Evolutionary conservation across 371 early-diverging fungal genomes (phyloP).

Genomic region (Quaeritorhiza haematococci): DNA sequence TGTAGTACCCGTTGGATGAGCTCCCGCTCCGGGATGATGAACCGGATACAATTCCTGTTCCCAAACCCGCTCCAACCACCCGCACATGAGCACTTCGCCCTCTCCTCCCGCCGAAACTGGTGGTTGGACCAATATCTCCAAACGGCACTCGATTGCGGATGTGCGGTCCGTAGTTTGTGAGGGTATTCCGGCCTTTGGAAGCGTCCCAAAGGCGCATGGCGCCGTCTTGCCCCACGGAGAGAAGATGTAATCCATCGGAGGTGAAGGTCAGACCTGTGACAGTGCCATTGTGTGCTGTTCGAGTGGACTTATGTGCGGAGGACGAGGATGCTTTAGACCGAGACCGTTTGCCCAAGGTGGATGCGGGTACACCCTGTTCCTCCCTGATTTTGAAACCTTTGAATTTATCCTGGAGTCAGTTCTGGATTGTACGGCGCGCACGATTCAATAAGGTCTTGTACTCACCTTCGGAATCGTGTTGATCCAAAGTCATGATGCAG

Average conservation of each 20-base stretch:
- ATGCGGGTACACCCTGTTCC: not conserved
- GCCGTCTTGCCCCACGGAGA: slow-evolving; percentile 70
- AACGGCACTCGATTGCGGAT: slow-evolving; percentile 53
- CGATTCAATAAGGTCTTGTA: not conserved
- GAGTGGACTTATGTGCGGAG: slow-evolving; percentile 45
- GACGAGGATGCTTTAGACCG: not conserved
- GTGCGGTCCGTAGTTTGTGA: slow-evolving; percentile 55
- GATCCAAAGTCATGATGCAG: slow-evolving; percentile 55
- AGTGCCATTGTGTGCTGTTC: slow-evolving; percentile 63
- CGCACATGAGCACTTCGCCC: too few relatives aligned
- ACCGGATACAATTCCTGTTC: too few relatives aligned
- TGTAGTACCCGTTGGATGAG: too few relatives aligned
- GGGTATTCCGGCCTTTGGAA: slow-evolving; percentile 55
- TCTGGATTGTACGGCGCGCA: not conserved
- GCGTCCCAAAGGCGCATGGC: slow-evolving; percentile 77
- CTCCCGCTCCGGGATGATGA: too few relatives aligned
- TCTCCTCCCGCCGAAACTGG: too few relatives aligned
- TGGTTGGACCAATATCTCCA: too few relatives aligned
- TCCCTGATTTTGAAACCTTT: not conserved
- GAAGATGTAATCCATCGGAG: slow-evolving; percentile 54
- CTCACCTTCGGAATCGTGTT: slow-evolving; percentile 41
- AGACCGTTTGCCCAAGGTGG: not conserved
- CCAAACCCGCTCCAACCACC: too few relatives aligned
- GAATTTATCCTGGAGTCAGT: not conserved
- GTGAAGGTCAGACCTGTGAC: slow-evolving; percentile 69